Evolutionary conservation across 768 basidiomycete species (phyloP), one percentile per base, ranked within the genome.

Genomic region (Calocybe indica): DNA sequence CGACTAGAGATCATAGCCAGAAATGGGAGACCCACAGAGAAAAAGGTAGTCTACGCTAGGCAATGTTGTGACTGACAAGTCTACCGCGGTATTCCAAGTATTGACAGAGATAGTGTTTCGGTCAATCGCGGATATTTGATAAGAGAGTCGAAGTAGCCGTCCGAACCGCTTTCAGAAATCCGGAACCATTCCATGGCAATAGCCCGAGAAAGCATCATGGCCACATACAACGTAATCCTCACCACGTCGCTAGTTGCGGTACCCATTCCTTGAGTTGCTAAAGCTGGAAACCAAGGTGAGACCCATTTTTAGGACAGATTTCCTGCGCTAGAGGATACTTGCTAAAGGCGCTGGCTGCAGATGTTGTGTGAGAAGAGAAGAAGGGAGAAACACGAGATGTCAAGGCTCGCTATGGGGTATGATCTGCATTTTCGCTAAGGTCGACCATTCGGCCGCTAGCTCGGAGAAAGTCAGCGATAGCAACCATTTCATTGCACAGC

Each of bases 131-230:
- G 65, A 48, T 70, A 77, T 58, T 88, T 88, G 69, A 86, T 78
- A 46, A 86, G 70, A 57, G 88, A 87, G 58, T 88, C 86, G 52
- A 83, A 82, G 64, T 80, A 88, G 49, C 83, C 84, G 62, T 88
- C 86, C 0, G 78, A 79, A 34, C 82, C 83, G 43, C 79, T 86
- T 28, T 80, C 76, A 85, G 85, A 77, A 5, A 71, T 67, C 73
- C 22, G 73, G 40, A n/a, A 7, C 10, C 22, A 4, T 22, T 22
- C 22, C 22, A 22, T 22, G 2, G 4, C 4, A 4, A 13, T 10
- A 39, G 34, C 30, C 7, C 12, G 15, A 13, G 11, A 32, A 30
- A n/a, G 4, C 2, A 4, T 22, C 22, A 22, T 22, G 4, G 10
- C 12, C 12, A 65, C 71, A 57, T 43, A 73, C 73, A 48, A 85